Evolutionary conservation across 495 filamentous ascomycete species (phyloP), one percentile per base, ranked within the genome.

Genomic region (Baudoinia panamericana): DNA sequence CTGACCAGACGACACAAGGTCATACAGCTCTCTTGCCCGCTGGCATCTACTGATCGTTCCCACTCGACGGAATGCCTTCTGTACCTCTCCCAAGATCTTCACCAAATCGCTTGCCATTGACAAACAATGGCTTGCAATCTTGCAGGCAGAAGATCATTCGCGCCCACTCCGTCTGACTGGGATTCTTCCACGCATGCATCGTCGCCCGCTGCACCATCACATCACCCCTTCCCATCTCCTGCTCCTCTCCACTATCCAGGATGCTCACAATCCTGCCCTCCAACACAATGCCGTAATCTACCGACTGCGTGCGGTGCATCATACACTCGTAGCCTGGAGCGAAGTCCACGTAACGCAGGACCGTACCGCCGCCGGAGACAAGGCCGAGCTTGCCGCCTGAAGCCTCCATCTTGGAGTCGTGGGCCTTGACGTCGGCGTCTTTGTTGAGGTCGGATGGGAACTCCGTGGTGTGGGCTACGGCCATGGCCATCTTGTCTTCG

Each of bases 251-350:
- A 50, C 56, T 46, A 53, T 82, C 79, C 10, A 84, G 56, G 5
- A 69, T 54, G 57, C 73, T 67, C 49, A 71, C 75, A 15, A 80
- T 56, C 51, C 70, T 55, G 0, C 83, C 83, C 53, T 86, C 80
- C n/a, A 90, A 42, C 19, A 90, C 71, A 41, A 85, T 67, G 3
- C 80, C 81, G 36, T 81, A 86, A 46, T 88, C 83, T 3, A 90
- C 57, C 12, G 69, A 75, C 51, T 75, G 66, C 2, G 83, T 85
- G 0, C 80, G 67, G 44, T 87, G 83, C 70, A 87, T 73, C 39
- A 66, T 63, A 45, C 64, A 69, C 17, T 61, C 60, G 45, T 64
- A 60, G 10, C 58, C 61, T 3, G 77, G 77, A 0, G 61, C 59
- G 24, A 80, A 73, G 47, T 81, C 76, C 12, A 80, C 75, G 41